A percentile compares a stretch with the other conserved stretches of the same genome.
Conservation (phyloP, 208 protist genomes). For the Trichomonas gallinae region DNA sequence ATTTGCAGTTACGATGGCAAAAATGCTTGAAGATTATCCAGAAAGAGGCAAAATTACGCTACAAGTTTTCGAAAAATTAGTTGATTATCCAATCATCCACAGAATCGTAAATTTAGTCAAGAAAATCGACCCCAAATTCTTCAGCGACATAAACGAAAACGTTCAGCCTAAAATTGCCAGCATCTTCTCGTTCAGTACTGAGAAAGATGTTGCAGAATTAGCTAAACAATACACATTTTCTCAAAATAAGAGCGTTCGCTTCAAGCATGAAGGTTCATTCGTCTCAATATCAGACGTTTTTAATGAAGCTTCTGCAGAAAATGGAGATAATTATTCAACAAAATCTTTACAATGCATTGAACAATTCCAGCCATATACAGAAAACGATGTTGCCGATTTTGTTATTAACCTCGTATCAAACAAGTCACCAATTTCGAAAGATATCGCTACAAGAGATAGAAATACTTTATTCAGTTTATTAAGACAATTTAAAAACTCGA, state of each 20-base stretch:
- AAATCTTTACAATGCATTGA: neutral
- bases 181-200: neutral
- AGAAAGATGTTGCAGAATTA: neutral
- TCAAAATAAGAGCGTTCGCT: neutral
- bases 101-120: neutral
- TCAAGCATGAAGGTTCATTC: neutral
- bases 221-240: neutral
- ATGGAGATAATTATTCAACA: neutral
- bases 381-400: neutral
- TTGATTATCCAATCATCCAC: neutral
- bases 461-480: neutral
- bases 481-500: neutral
- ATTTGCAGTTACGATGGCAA: neutral
- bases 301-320: neutral
- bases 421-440: neutral
- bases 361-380: neutral
- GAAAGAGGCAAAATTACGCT: neutral
- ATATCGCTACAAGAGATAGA: neutral
- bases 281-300: constrained; percentile 11
- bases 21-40: neutral
- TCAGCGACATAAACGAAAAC: neutral
- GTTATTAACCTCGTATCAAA: neutral
- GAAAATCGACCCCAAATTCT: neutral
- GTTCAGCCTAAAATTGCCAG: neutral
- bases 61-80: neutral